Base-by-base conservation (phyloP, 495 filamentous ascomycete genomes). In the Hamigera avellanea region DNA sequence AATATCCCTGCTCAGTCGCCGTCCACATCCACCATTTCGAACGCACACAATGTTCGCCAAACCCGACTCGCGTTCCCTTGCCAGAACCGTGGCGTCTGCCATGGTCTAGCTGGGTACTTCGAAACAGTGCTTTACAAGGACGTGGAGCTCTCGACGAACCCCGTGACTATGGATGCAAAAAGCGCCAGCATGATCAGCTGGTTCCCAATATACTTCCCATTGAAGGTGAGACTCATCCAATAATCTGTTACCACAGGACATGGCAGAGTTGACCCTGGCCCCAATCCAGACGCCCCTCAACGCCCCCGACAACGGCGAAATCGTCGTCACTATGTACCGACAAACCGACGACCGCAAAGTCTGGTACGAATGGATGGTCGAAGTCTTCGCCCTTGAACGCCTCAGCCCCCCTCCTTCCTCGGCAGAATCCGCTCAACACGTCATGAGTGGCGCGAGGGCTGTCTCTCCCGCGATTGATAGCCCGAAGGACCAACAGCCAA, bases 351-450 rank as follows among this genome's bases (percentile, higher is more conserved):
- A 93, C 48, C 73, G 82, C 14, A 93, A 87, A 61, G 89, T 96
- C 9, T 99, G 91, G 93, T 99, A 99, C 56, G 89, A 99, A 56
- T 99, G 91, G 91, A 69, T 91, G 47, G 78, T 93, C 1, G 91
- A 96, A 54, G 81, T 77, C 15, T 93, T 80, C 50, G 67, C 77
- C 7, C 52, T 66, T n/a, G 60, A 67, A 37, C 55, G 44, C 7
- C 19, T 6, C 12, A 41, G 36, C 18, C 17, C 36, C 1, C 39
- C 51, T 25, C 14, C 52, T 30, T 13, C 44, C 15, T 26, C 40
- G 14, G n/a, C 41, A 26, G 49, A 47, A 4, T 23, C 9, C 5
- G 32, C 34, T 44, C 30, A 39, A 46, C 21, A 40, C 7, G 40
- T 53, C 14, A 59, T 59, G 54, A 57, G 54, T 35, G 60, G 57